Evolutionary conservation across 106 monocot species (phyloP).

Genomic region (Dendrobium nobile): DNA sequence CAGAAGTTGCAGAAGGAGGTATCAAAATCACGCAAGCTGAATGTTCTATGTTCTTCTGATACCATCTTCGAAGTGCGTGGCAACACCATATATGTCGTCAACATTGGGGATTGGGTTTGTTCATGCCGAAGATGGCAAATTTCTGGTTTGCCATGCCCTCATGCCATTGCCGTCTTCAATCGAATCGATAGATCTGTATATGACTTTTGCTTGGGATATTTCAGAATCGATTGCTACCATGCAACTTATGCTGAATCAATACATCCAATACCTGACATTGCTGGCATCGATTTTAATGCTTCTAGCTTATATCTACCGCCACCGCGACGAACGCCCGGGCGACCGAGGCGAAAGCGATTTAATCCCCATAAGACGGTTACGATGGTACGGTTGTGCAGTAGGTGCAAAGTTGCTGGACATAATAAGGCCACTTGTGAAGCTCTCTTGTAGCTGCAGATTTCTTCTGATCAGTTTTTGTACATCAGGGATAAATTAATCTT

Average conservation of each 20-base stretch:
- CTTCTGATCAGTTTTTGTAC: background rate
- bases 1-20: constrained; percentile 54
- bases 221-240: constrained; percentile 42
- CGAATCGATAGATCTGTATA: constrained; percentile 41
- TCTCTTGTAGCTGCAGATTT: constrained; percentile 17
- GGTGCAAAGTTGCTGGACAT: constrained; percentile 79
- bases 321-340: constrained; percentile 33
- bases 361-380: constrained; percentile 39
- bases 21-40: constrained; percentile 36
- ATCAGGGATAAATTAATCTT: background rate
- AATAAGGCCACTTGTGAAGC: constrained; percentile 85
- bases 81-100: constrained; percentile 57
- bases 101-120: constrained; percentile 60
- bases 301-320: constrained; percentile 39
- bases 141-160: constrained; percentile 68
- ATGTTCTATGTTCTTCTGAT: constrained; percentile 77
- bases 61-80: constrained; percentile 89
- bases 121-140: constrained; percentile 80
- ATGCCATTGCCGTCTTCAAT: constrained; percentile 63
- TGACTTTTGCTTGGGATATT: constrained; percentile 60
- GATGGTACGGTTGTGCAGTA: constrained; percentile 51
- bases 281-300: constrained; percentile 42
- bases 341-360: constrained; percentile 50
- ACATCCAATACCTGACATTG: constrained; percentile 65
- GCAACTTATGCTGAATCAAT: constrained; percentile 42